Conservation (phyloP, 2,329 filamentous ascomycete genomes). For the Monilinia fructigena region DNA sequence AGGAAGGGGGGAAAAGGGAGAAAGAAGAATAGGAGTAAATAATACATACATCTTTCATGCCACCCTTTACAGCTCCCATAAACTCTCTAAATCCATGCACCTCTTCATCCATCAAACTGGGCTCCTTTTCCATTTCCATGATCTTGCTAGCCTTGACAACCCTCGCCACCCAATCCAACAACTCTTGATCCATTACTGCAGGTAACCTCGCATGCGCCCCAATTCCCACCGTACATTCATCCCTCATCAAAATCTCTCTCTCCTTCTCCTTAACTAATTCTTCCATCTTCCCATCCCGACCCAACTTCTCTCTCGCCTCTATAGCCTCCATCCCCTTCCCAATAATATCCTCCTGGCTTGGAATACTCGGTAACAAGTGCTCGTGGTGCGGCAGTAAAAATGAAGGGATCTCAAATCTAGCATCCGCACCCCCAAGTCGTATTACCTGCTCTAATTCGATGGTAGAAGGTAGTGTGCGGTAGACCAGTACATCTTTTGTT, state of each 20-base stretch:
- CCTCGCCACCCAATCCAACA: conserved; percentile 54
- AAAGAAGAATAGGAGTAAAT: not conserved
- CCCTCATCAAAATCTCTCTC: conserved; percentile 40
- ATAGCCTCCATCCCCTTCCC: conserved; percentile 41
- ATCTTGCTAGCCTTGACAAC: conserved; percentile 58
- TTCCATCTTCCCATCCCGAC: conserved; percentile 45
- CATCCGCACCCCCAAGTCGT: conserved; percentile 51
- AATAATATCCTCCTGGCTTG: conserved; percentile 41
- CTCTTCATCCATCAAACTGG: conserved; percentile 35
- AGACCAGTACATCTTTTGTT: not conserved
- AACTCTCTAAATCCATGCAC: conserved; percentile 33
- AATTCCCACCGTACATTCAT: conserved; percentile 50
- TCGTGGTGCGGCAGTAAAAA: conserved; percentile 55
- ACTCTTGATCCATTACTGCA: conserved; percentile 49
- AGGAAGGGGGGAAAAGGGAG: not conserved
- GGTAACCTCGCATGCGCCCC: conserved; percentile 50
- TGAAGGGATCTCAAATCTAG: conserved; percentile 48
- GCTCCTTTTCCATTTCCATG: conserved; percentile 51
- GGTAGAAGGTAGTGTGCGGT: conserved; percentile 33
- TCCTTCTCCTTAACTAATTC: conserved; percentile 41
- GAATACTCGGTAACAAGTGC: conserved; percentile 47
- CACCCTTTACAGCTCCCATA: conserved; percentile 43
- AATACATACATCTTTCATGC: conserved; percentile 42
- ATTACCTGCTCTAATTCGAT: conserved; percentile 48
- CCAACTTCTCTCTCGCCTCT: conserved; percentile 34